Base-by-base conservation (phyloP, 2,329 filamentous ascomycete species). In the Pestalotiopsis fici region DNA sequence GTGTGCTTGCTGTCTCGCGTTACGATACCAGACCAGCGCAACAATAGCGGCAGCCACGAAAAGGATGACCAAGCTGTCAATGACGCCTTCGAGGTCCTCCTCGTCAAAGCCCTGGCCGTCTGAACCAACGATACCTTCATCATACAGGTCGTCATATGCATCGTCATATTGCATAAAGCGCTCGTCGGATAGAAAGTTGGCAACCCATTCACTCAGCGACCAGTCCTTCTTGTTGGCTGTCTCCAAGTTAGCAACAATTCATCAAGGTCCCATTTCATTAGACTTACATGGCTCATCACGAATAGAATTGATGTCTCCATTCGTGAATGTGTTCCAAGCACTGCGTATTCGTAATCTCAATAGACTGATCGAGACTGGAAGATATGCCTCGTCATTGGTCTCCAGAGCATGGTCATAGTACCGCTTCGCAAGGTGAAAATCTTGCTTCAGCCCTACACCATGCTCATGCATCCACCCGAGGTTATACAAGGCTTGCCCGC, bases 381-480 rank as follows among this genome's bases (percentile, higher is more conserved):
- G 85, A 77, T 98, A 98, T 0, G 96, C 95, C 79, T 99, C 97
- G 61, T 91, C 87, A 74, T 97, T 99, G 0, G 95, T 95, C 75
- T 95, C 93, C 35, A 98, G 83, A 1, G 96, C 95, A 69, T 96
- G 87, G 74, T 99, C 96, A 76, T 99, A 99, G 80, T 95, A 97
- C 65, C 96, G 87, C 81, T 99, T 99, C 2, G 97, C 96, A 66
- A 99, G 89, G 76, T 99, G 96, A 78, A 97, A 99, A 77, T 99
- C 96, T 77, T 99, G 96, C 65, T 93, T 91, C 23, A 98, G 88
- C 2, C 95, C 94, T 62, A 98, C 86, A 7, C 96, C 96, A 75
- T 98, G 98, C 80, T 99, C 96, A 76, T 99, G 94, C 95, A 99
- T 98, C 96, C 96, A 99, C 4, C 96, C 97, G 15, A 99, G 85